Percentiles rank a stretch among this genome's conserved stretches.
phyloP scores from a whole-genome alignment of 1,284 basidiomycete genomes.

The Inonotus obliquus region DNA sequence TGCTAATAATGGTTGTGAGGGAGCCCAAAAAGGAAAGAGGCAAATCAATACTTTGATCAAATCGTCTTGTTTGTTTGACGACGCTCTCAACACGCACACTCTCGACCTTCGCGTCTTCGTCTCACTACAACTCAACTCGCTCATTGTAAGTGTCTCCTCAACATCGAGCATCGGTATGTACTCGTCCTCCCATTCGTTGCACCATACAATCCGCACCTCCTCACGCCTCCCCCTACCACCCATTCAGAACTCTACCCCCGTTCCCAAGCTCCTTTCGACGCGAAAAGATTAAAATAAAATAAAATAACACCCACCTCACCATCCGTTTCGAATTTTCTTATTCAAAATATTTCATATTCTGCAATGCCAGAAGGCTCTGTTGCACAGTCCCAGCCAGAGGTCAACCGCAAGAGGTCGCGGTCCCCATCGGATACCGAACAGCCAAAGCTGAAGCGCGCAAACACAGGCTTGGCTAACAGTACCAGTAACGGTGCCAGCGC shows the following conservation, averaged over 20 bases:
- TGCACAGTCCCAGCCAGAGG: conserved; percentile 55
- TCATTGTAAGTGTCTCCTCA: neutral
- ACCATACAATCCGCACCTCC: conserved; percentile 18
- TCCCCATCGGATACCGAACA: conserved; percentile 78
- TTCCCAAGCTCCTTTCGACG: conserved; percentile 17
- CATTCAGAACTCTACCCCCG: conserved; percentile 17
- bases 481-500: conserved; percentile 46
- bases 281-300: conserved; percentile 3
- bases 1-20: neutral
- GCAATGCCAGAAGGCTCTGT: conserved; percentile 39
- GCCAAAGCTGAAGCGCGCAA: conserved; percentile 76
- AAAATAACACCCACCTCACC: neutral
- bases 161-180: conserved; percentile 16
- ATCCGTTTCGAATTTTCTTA: conserved; percentile 7
- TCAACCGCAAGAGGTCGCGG: conserved; percentile 78
- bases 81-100: neutral
- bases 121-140: neutral
- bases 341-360: conserved; percentile 17
- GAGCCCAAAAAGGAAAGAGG: neutral
- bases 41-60: too few relatives aligned
- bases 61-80: neutral
- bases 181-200: neutral
- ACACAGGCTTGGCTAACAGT: conserved; percentile 51
- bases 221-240: conserved; percentile 15
- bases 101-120: neutral